phyloP scores from a whole-genome alignment of 1,139 yeast species.

The Saccharomyces hybrid region DNA sequence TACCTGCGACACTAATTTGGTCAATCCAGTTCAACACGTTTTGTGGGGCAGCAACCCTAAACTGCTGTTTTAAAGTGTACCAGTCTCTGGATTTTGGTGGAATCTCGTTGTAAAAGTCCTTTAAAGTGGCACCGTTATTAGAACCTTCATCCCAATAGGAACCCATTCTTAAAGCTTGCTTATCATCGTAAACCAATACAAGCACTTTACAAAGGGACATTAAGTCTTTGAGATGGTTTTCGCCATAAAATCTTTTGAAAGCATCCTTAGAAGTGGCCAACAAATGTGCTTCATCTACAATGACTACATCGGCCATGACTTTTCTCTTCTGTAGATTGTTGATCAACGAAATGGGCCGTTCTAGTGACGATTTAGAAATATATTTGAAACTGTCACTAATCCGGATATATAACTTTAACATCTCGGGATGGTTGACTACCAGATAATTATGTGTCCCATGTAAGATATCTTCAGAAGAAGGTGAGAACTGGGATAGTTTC shows the following conservation, averaged over 20 bases:
- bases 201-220: slow-evolving; percentile 33
- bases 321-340: slow-evolving; percentile 28
- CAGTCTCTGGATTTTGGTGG: slow-evolving; percentile 17
- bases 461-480: slow-evolving; percentile 15
- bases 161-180: slow-evolving; percentile 38
- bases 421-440: slow-evolving; percentile 40
- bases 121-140: slow-evolving; percentile 30
- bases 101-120: slow-evolving; percentile 12
- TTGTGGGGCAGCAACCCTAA: slow-evolving; percentile 35
- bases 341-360: slow-evolving; percentile 38
- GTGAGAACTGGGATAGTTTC: slow-evolving; percentile 15
- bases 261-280: slow-evolving; percentile 38
- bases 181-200: slow-evolving; percentile 37
- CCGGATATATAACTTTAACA: slow-evolving; percentile 37
- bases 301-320: slow-evolving; percentile 31
- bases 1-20: slow-evolving; percentile 31
- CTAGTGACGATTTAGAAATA: slow-evolving; percentile 32
- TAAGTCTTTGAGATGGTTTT: slow-evolving; percentile 36
- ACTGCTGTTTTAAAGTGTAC: slow-evolving; percentile 33
- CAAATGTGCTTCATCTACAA: slow-evolving; percentile 39
- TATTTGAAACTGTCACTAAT: slow-evolving; percentile 33
- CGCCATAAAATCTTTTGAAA: slow-evolving; percentile 36
- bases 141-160: slow-evolving; percentile 35
- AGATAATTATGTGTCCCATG: slow-evolving; percentile 31
- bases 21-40: slow-evolving; percentile 37